Conservation (phyloP, 257 asterid species). For the Hygrophila difformis region DNA sequence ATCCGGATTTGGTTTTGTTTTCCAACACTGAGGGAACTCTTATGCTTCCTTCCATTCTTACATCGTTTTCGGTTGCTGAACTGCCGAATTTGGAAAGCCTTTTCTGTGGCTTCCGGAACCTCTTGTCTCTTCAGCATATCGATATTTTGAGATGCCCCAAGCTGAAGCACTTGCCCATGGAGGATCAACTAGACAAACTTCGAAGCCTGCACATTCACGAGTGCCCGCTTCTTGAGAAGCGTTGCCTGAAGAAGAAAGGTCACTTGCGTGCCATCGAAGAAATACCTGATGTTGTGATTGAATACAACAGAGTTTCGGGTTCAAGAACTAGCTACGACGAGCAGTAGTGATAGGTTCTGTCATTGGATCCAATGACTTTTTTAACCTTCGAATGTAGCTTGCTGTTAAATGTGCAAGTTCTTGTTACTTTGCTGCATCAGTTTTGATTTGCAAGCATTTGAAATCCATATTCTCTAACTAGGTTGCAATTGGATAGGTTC, state of each 20-base stretch:
- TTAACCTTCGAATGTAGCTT: too few species aligned
- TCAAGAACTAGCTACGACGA: not conserved
- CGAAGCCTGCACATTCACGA: slow-evolving; percentile 6
- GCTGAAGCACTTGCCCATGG: slow-evolving; percentile 9
- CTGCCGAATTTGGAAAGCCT: slow-evolving; percentile 1
- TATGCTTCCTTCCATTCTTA: slow-evolving; percentile 14
- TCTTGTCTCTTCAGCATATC: not conserved
- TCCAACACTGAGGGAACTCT: not conserved
- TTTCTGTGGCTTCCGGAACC: slow-evolving; percentile 1
- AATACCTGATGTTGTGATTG: slow-evolving; percentile 7
- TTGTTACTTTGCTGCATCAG: too few species aligned
- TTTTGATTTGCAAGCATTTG: too few species aligned
- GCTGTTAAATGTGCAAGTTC: too few species aligned
- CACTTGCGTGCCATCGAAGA: not conserved
- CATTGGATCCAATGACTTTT: too few species aligned
- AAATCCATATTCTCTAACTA: too few species aligned
- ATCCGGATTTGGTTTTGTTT: slow-evolving; percentile 14
- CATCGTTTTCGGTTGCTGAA: slow-evolving; percentile 4
- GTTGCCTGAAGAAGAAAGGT: slow-evolving; percentile 3
- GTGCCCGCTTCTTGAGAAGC: slow-evolving; percentile 9
- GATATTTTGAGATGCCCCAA: not conserved
- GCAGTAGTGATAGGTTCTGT: too few species aligned
- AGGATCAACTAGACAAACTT: slow-evolving; percentile 4
- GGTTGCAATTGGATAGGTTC: too few species aligned
- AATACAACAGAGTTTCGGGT: slow-evolving; percentile 1